A percentile compares a stretch with the other conserved stretches of the same genome.
These are phyloP conservation scores for Lomentospora prolificans DNA, from an alignment of 2,329 filamentous ascomycete genomes.

Conservation along the genomic window DNA sequence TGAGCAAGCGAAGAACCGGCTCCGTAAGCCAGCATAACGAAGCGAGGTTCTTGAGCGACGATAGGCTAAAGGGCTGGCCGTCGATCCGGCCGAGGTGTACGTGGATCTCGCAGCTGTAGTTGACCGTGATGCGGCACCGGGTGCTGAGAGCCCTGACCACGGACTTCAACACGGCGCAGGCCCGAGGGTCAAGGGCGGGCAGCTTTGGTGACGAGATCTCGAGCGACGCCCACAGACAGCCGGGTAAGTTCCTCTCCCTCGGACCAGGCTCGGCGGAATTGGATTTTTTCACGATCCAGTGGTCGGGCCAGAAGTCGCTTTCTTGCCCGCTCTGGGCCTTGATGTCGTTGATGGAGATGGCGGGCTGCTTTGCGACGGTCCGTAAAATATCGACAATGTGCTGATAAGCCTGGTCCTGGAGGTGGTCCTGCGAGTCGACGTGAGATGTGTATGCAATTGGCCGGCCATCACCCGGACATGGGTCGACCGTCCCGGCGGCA, in stretches of 20 bases:
- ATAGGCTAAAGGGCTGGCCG: constrained; percentile 20
- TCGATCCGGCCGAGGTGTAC: constrained; percentile 27
- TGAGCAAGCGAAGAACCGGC: constrained; percentile 23
- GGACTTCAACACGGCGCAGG: constrained; percentile 12
- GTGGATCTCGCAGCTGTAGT: constrained; percentile 29
- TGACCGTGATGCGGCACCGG: constrained; percentile 19
- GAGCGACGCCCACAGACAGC: constrained; percentile 23
- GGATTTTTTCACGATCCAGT: constrained; percentile 30
- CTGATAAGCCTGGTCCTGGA: constrained; percentile 15
- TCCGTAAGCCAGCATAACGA: constrained; percentile 27
- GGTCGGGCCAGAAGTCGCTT: constrained; percentile 23
- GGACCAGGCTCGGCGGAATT: constrained; percentile 25
- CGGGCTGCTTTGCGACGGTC: constrained; percentile 13
- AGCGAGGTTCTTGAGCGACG: constrained; percentile 24
- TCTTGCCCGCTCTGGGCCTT: constrained; percentile 15
- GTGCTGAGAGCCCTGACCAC: constrained; percentile 18
- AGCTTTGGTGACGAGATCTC: constrained; percentile 28
- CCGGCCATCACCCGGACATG: constrained; percentile 10
- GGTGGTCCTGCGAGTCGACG: constrained; percentile 3
- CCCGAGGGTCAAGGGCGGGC: constrained; percentile 15
- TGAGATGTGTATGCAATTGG: constrained; percentile 2
- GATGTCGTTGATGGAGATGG: constrained; percentile 20
- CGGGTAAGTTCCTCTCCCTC: constrained; percentile 15
- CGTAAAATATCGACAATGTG: constrained; percentile 17
- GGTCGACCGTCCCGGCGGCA: background rate